Conservation (phyloP, 305 asterid genomes). For the Fraxinus paxiana region DNA sequence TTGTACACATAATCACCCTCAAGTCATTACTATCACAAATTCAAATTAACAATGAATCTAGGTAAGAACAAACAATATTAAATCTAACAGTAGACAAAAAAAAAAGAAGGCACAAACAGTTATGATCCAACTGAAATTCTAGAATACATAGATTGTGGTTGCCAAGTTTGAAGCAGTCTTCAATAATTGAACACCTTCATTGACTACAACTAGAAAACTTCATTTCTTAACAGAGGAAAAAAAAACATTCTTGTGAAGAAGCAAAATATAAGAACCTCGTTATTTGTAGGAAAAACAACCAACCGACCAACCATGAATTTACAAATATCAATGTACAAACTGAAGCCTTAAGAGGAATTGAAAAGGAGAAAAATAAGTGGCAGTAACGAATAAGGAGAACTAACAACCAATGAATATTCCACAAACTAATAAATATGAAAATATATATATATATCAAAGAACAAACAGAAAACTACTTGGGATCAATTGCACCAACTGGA, state of each 20-base stretch:
- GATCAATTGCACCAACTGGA: not conserved
- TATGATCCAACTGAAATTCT: not conserved
- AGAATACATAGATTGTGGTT: conserved; percentile 10
- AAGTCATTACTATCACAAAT: not conserved
- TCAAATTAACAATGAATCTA: not conserved
- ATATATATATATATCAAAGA: not conserved
- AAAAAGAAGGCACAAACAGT: not conserved
- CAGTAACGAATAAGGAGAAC: not conserved
- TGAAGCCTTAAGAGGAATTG: not conserved
- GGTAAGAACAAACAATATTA: not conserved
- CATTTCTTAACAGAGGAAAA: not conserved
- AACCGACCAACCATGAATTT: not conserved
- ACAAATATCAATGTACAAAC: not conserved
- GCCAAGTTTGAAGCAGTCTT: conserved; percentile 18
- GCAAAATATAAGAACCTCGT: not conserved
- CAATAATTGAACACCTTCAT: conserved; percentile 25
- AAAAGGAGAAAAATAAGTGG: not conserved
- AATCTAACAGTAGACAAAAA: not conserved
- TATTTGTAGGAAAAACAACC: not conserved
- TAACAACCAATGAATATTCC: conserved; percentile 5
- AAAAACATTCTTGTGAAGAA: not conserved
- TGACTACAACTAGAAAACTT: conserved; percentile 5
- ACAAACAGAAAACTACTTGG: conserved; percentile 2
- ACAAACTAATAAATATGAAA: conserved; percentile 12
- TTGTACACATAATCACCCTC: not conserved